Evolutionary conservation across 2,329 filamentous ascomycete genomes (phyloP), one percentile per base, ranked within the genome.

Genomic region (Ceratocystis cacaofunesta): DNA sequence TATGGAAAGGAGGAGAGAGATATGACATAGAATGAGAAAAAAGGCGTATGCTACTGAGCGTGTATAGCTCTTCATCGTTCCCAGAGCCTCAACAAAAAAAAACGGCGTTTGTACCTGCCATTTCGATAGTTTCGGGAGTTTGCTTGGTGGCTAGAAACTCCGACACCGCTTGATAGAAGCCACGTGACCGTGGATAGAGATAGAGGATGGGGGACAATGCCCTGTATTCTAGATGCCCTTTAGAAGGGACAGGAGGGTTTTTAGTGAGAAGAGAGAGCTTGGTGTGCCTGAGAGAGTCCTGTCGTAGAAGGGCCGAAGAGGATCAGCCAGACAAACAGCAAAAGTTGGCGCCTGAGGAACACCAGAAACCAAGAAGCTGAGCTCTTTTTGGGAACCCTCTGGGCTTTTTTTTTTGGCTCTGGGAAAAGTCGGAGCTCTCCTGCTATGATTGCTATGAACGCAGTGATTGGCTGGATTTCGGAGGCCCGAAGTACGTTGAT

Each of bases 31-130:
- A 22, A 19, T 12, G 36, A 41, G 36, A 12, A 41, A 41, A 41
- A 41, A 41, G 36, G 3, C 10, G 36, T 41, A 1, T 41, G 10
- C 10, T 15, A 41, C 12, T 15, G 36, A 41, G 36, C 12, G 12
- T 41, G 36, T 12, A 41, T 41, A 3, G 36, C 12, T 10, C 36
- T 12, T 15, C 3, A 5, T 15, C 36, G 10, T 10, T 15, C 12
- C 3, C 36, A 41, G 36, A 15, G 36, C 36, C 10, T 41, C 36
- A 41, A 41, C 36, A 41, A 12, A 41, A 7, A 41, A 41, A 28
- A 32, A 58, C 4, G 50, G 62, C 62, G 62, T 64, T 64, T 64
- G 62, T 64, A 64, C 48, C 50, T 64, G 36, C 62, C 62, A 36
- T 64, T 64, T 55, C 22, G 19, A 43, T 36, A 30, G 7, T 19